Base-by-base conservation (phyloP, 495 filamentous ascomycete species). In the Chaetomium fimeti region DNA sequence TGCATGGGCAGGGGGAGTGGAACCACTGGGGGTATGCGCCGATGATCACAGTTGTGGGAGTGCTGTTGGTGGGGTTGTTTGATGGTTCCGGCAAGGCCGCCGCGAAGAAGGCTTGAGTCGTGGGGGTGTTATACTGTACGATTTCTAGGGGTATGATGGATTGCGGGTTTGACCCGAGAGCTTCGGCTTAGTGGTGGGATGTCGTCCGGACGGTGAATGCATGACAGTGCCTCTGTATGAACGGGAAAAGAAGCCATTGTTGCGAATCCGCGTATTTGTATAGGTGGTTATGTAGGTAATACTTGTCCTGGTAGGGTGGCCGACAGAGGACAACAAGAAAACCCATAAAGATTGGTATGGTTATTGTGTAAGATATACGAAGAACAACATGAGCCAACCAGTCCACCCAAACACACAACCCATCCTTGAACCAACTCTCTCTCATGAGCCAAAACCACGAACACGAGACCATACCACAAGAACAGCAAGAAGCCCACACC, bases 11-110 rank as follows among this genome's bases (percentile, higher is more conserved):
- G 29, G 83, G 81, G 24, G 68, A 84, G 65, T 81, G 79, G 83
- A 78, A 76, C 69, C 84, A 85, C 68, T 86, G 53, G 82, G 81
- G 79, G 8, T 85, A 85, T 75, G 82, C 80, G 24, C 80, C 79
- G 16, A 56, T 80, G 55, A 57, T 81, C 28, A 64, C 69, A 16
- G 62, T 68, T 15, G 66, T 79, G 49, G 81, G 79, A 32, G 67
- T 59, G 53, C 40, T 75, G 69, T 62, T 77, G 61, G 27, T 75
- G 22, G 48, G 49, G 2, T 5, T 53, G 12, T 54, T 53, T 53
- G 60, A 62, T 13, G 29, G 32, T 4, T 5, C 36, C 22, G 7
- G 15, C 11, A 42, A 27, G 20, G 13, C 55, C 16, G 18, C 28
- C 5, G 4, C 27, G 2, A 15, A 18, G 52, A 55, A n/a, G 27